These are phyloP conservation scores for Uromyces viciae-fabae DNA, from an alignment of 1,284 basidiomycete species.

Conservation along the genomic window DNA sequence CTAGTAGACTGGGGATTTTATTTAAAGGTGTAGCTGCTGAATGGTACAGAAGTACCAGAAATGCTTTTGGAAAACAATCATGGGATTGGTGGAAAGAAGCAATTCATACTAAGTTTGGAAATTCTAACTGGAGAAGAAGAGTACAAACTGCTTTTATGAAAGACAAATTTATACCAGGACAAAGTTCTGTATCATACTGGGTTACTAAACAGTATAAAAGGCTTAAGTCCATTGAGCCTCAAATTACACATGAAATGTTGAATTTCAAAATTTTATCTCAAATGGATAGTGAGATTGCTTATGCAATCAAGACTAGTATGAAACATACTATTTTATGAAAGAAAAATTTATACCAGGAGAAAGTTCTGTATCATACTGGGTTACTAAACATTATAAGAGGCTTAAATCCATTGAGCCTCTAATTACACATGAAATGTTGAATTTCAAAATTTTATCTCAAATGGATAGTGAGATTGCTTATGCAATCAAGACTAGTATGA, in stretches of 20 bases:
- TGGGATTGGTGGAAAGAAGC: neutral
- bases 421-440: neutral
- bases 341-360: neutral
- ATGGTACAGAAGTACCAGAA: neutral
- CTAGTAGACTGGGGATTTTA: neutral
- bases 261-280: neutral
- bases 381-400: slow-evolving; percentile 1
- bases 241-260: neutral
- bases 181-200: neutral
- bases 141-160: neutral
- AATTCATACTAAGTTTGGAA: neutral
- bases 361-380: neutral
- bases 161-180: neutral
- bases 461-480: neutral
- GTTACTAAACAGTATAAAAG: slow-evolving; percentile 4
- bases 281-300: neutral
- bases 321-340: neutral
- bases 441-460: neutral
- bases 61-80: neutral
- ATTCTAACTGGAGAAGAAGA: neutral
- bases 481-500: neutral
- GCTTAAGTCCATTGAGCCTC: neutral
- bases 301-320: neutral
- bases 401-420: neutral
- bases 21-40: neutral